These are phyloP conservation scores for Blastobotrys parvus DNA, from an alignment of 805 yeast species.

Conservation along the genomic window DNA sequence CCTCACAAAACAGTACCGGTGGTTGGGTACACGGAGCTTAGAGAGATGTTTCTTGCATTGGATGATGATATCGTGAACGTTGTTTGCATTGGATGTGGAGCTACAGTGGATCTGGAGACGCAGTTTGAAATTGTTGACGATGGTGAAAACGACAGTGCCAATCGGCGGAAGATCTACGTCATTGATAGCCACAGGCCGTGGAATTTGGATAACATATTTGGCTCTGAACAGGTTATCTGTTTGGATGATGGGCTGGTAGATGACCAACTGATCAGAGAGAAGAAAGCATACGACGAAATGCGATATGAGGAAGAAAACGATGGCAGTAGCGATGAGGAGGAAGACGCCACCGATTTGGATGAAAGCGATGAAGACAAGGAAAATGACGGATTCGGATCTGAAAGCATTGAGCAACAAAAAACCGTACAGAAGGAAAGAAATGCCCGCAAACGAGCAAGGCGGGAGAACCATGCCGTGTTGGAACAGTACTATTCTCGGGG, in stretches of 20 bases:
- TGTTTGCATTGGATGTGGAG: conserved; percentile 86
- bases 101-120: conserved; percentile 73
- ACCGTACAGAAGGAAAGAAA: background rate
- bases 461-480: conserved; percentile 38
- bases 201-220: conserved; percentile 89
- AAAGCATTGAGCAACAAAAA: background rate
- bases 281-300: conserved; percentile 46
- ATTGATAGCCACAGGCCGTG: conserved; percentile 94
- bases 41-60: conserved; percentile 48
- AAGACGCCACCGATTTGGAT: conserved; percentile 24
- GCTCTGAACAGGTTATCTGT: conserved; percentile 64
- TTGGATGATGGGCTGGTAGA: conserved; percentile 80
- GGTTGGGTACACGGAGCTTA: conserved; percentile 77
- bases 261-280: conserved; percentile 46
- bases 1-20: conserved; percentile 88
- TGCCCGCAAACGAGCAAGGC: background rate
- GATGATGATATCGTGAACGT: conserved; percentile 73
- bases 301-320: conserved; percentile 33
- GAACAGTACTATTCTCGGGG: conserved; percentile 82
- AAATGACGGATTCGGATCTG: conserved; percentile 21
- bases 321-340: conserved; percentile 27
- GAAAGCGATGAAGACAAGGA: conserved; percentile 31
- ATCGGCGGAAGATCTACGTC: conserved; percentile 55
- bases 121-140: conserved; percentile 32
- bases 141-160: conserved; percentile 22